Evolutionary conservation across 768 basidiomycete species (phyloP), one percentile per base, ranked within the genome.

Genomic region (Kwoniella bestiolae): DNA sequence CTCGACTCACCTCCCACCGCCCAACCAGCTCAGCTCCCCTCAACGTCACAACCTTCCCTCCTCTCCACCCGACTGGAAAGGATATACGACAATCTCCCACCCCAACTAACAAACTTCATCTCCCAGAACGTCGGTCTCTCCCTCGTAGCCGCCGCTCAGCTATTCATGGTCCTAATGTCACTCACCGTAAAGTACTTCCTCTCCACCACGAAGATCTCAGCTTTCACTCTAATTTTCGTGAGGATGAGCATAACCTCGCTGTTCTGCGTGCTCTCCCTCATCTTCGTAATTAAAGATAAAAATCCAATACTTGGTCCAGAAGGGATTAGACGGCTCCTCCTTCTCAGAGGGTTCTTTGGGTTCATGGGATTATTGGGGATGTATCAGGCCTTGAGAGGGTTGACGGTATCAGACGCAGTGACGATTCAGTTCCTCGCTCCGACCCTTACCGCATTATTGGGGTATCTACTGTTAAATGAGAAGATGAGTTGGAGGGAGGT

Each of bases 401-500:
- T 76, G 46, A 78, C 90, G 0, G 83, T 94, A 0, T 89, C 89
- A 1, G 92, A 94, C 76, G 86, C 90, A 0, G 88, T 87, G 0
- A 89, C 90, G 4, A 82, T 95, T 51, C 87, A 87, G 0, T 94
- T 92, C 82, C 82, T 94, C 3, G 78, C 85, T 0, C 92, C 92
- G 0, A 84, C 88, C 57, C 83, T 84, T 44, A 89, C 87, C 0
- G 87, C 86, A 0, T 75, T 90, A 7, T 82, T 87, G 5, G 91
- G 87, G 3, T 85, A 86, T 14, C 69, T 90, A 1, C 83, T 90
- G 18, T 79, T 90, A 16, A 84, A 85, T 26, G 92, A 93, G 71
- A 78, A 74, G 0, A 85, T 90, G 66, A 84, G 85, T 2, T 80
- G 79, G 52, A 84, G 81, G 65, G 87, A 91, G 75, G 84, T 85